A percentile compares a stretch with the other conserved stretches of the same genome.
Evolutionary conservation across 352 stramenopile genomes (phyloP).

Genomic region (Pythium phragmitis): DNA sequence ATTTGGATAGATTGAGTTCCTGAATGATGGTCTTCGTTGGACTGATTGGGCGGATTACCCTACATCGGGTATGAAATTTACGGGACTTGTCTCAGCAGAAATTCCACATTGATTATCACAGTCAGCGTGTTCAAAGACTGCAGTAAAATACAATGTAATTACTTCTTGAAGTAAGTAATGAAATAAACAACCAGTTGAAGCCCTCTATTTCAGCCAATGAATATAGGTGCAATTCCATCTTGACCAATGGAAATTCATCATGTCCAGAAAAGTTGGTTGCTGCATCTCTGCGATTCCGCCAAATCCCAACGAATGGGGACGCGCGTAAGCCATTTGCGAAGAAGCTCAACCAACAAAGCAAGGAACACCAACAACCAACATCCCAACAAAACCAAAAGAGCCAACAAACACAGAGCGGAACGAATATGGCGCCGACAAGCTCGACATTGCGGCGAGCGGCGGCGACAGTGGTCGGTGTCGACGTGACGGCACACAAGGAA

Average conservation of each 20-base stretch:
- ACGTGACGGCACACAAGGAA: conserved; percentile 70
- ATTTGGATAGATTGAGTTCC: not conserved
- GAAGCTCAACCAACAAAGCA: too few relatives aligned
- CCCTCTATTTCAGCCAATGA: not conserved
- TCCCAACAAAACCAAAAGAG: too few relatives aligned
- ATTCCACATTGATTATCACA: not conserved
- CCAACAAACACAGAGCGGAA: too few relatives aligned
- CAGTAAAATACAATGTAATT: not conserved
- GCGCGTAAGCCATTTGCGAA: too few relatives aligned
- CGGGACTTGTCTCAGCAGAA: conserved; percentile 6
- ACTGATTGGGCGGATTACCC: not conserved
- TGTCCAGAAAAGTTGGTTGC: too few relatives aligned
- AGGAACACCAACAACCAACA: too few relatives aligned
- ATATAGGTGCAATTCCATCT: not conserved
- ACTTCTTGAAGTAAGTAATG: not conserved
- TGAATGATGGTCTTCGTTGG: conserved; percentile 2
- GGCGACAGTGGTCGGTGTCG: conserved; percentile 39
- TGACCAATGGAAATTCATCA: not conserved
- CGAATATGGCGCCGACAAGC: too few relatives aligned
- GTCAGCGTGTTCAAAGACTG: too few relatives aligned
- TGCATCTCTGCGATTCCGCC: too few relatives aligned
- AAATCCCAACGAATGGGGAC: too few relatives aligned
- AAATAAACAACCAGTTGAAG: not conserved
- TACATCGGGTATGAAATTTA: not conserved
- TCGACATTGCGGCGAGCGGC: too few relatives aligned